phyloP scores from a whole-genome alignment of 345 rosid genomes.

The Nephelium lappaceum region DNA sequence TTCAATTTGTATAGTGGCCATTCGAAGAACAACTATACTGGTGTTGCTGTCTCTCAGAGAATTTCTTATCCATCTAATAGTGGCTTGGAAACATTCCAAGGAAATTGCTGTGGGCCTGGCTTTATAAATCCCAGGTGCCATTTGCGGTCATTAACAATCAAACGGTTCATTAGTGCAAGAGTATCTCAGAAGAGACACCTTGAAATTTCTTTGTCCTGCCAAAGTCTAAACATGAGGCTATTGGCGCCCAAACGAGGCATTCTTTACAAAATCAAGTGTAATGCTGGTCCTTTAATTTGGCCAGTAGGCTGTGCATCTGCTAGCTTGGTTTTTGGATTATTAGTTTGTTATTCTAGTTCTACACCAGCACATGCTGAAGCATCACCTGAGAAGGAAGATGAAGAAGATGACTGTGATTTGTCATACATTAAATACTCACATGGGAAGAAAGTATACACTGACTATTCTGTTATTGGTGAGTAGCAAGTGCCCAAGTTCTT shows the following conservation, averaged over 20 bases:
- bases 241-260: conserved; percentile 47
- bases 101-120: conserved; percentile 32
- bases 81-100: conserved; percentile 27
- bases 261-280: conserved; percentile 42
- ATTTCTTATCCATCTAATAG: conserved; percentile 34
- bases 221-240: conserved; percentile 41
- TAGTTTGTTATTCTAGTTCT: conserved; percentile 68
- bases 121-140: conserved; percentile 35
- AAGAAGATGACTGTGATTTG: conserved; percentile 32
- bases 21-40: conserved; percentile 33
- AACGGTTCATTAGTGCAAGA: conserved; percentile 34
- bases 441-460: conserved; percentile 80
- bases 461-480: conserved; percentile 84
- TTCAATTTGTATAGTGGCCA: conserved; percentile 34
- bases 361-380: conserved; percentile 67
- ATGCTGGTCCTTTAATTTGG: conserved; percentile 44
- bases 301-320: conserved; percentile 51
- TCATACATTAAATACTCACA: conserved; percentile 43
- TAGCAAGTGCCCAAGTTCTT: conserved; percentile 25
- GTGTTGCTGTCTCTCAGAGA: conserved; percentile 47
- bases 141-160: conserved; percentile 36
- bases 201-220: conserved; percentile 49
- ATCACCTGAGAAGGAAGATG: conserved; percentile 34
- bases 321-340: conserved; percentile 60
- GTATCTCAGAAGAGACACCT: conserved; percentile 43